Percentiles rank a stretch among this genome's conserved stretches.
phyloP scores from a whole-genome alignment of 2,329 filamentous ascomycete genomes.

The Cladosporium sp. region DNA sequence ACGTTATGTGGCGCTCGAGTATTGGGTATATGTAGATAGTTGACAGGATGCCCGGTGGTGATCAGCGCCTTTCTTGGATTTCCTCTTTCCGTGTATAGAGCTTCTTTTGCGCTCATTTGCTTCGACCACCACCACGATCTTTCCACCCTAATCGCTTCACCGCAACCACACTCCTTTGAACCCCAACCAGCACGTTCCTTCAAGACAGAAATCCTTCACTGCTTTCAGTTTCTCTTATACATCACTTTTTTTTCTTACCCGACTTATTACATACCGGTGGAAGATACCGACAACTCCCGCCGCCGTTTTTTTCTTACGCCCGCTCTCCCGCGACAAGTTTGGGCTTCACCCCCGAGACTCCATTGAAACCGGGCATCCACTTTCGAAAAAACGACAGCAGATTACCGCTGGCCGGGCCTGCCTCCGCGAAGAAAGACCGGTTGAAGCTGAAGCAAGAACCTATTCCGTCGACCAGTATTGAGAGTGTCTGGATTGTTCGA shows the following conservation, averaged over 20 bases:
- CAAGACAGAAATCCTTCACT: too few relatives aligned
- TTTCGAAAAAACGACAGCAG: slow-evolving; percentile 5
- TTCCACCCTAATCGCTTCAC: slow-evolving; percentile 1
- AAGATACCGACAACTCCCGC: not conserved
- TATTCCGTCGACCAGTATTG: too few relatives aligned
- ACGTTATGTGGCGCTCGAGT: slow-evolving; percentile 13
- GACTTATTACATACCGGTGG: not conserved
- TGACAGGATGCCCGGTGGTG: slow-evolving; percentile 1
- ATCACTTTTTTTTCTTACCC: not conserved
- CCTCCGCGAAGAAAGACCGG: slow-evolving; percentile 8
- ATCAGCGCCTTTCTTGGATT: slow-evolving; percentile 7
- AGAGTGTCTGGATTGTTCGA: not conserved
- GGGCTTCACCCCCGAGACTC: slow-evolving; percentile 6
- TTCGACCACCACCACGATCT: not conserved
- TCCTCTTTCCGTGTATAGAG: slow-evolving; percentile 2
- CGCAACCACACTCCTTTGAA: slow-evolving; percentile 4
- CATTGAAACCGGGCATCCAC: slow-evolving; percentile 6
- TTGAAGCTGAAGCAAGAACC: slow-evolving; percentile 2
- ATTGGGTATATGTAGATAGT: slow-evolving; percentile 11
- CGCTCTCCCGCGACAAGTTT: not conserved
- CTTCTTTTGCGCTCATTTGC: slow-evolving; percentile 6
- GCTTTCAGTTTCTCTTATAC: too few relatives aligned
- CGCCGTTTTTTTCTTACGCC: not conserved
- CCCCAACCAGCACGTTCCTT: slow-evolving; percentile 4
- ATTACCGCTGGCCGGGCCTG: slow-evolving; percentile 11